Evolutionary conservation across 1,139 yeast genomes (phyloP).

Genomic region (Candida neerlandica): DNA sequence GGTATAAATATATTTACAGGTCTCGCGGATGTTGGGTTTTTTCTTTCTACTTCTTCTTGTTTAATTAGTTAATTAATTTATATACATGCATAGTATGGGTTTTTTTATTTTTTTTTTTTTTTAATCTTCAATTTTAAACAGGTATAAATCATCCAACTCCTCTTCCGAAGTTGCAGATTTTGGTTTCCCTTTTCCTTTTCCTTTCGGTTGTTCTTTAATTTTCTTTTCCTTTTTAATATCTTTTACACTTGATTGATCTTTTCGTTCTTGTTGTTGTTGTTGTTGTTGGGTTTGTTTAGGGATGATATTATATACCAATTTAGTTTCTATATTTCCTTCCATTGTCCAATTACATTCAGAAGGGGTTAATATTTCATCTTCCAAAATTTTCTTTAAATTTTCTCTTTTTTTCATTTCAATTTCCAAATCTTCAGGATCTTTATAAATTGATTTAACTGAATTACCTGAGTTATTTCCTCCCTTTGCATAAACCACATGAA

Average conservation of each 20-base stretch:
- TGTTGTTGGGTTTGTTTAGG: slow-evolving; percentile 21
- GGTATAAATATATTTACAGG: slow-evolving; percentile 9
- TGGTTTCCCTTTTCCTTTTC: slow-evolving; percentile 12
- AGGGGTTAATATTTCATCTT: slow-evolving; percentile 34
- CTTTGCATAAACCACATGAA: neutral
- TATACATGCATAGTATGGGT: neutral
- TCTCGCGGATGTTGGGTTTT: neutral
- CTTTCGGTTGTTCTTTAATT: slow-evolving; percentile 13
- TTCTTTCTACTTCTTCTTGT: neutral
- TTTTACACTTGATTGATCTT: slow-evolving; percentile 18
- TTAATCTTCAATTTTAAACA: slow-evolving; percentile 44
- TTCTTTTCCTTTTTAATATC: slow-evolving; percentile 17
- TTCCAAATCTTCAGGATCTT: slow-evolving; percentile 20
- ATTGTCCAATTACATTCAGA: slow-evolving; percentile 28
- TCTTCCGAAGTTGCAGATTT: slow-evolving; percentile 23
- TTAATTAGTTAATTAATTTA: neutral
- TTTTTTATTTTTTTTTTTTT: neutral
- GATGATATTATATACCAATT: slow-evolving; percentile 22
- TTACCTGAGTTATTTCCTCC: neutral
- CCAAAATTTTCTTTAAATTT: slow-evolving; percentile 26
- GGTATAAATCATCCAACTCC: slow-evolving; percentile 46
- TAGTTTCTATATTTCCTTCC: slow-evolving; percentile 32
- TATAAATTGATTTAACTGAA: neutral
- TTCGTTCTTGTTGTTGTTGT: no score
- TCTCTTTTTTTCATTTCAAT: slow-evolving; percentile 36